Percentiles rank a stretch among this genome's conserved stretches.
Evolutionary conservation across 163 green algal genomes (phyloP).

Genomic region (Chlorella variabilis): DNA sequence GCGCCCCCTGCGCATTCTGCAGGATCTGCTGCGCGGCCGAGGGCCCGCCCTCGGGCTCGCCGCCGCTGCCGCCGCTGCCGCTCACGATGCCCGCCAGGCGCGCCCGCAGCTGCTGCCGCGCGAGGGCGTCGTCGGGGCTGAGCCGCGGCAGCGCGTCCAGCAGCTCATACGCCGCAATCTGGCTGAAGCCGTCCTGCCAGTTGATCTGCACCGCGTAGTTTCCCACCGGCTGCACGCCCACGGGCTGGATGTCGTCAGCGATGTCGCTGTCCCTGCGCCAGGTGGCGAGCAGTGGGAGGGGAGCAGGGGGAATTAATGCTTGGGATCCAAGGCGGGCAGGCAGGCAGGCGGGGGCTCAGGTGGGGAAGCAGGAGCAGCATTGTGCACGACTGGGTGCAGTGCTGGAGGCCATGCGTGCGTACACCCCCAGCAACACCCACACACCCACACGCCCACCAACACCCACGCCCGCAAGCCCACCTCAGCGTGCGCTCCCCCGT

Average conservation of each 20-base stretch:
- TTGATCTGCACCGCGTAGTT: conserved; percentile 98
- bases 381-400: no score
- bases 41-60: neutral
- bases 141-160: conserved; percentile 59
- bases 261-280: conserved; percentile 63
- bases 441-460: no score
- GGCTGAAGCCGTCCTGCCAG: conserved; percentile 95
- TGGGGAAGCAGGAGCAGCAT: no score
- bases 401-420: no score
- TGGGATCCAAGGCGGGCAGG: no score
- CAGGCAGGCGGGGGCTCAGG: no score
- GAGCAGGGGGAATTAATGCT: no score
- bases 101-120: conserved; percentile 4
- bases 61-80: neutral
- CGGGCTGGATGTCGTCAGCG: conserved; percentile 77
- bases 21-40: conserved; percentile 30
- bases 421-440: no score
- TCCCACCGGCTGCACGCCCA: conserved; percentile 80
- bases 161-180: conserved; percentile 81
- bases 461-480: neutral
- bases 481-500: conserved; percentile 68
- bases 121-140: neutral
- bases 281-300: no score
- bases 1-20: neutral
- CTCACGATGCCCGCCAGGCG: neutral